Conservation (phyloP, 768 basidiomycete genomes). For the Pleurotus giganteus region DNA sequence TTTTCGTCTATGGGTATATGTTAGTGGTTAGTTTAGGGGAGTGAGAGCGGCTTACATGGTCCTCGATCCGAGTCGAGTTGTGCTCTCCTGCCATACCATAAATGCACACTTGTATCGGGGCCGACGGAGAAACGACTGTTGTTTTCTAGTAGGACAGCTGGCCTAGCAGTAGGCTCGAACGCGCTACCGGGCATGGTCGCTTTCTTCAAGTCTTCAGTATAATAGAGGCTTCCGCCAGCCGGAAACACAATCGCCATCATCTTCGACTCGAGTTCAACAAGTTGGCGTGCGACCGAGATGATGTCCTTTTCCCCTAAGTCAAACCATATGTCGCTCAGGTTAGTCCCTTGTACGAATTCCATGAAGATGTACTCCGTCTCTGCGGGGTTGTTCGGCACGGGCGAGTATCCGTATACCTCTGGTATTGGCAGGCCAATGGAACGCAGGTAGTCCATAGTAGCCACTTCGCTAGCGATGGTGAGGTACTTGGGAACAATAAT, state of each 20-base stretch:
- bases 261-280: constrained; percentile 42
- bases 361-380: constrained; percentile 45
- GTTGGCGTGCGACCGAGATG: constrained; percentile 39
- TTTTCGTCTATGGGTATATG: constrained; percentile 45
- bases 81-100: constrained; percentile 51
- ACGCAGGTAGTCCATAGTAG: constrained; percentile 33
- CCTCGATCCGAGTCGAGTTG: constrained; percentile 48
- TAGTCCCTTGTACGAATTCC: constrained; percentile 40
- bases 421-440: constrained; percentile 28
- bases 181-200: too few species aligned
- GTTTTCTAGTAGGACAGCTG: constrained; percentile 32
- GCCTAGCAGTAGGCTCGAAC: too few species aligned
- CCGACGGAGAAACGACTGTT: constrained; percentile 44
- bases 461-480: constrained; percentile 34
- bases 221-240: constrained; percentile 53
- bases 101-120: constrained; percentile 36
- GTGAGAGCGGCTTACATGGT: constrained; percentile 44
- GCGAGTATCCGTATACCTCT: constrained; percentile 25
- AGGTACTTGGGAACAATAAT: constrained; percentile 23
- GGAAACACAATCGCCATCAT: constrained; percentile 50
- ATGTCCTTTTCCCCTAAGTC: constrained; percentile 36
- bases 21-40: constrained; percentile 30
- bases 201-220: constrained; percentile 41
- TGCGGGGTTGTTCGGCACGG: constrained; percentile 34
- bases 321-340: constrained; percentile 38